Evolutionary conservation across 768 basidiomycete genomes (phyloP).

Genomic region (Ramaria sp.): DNA sequence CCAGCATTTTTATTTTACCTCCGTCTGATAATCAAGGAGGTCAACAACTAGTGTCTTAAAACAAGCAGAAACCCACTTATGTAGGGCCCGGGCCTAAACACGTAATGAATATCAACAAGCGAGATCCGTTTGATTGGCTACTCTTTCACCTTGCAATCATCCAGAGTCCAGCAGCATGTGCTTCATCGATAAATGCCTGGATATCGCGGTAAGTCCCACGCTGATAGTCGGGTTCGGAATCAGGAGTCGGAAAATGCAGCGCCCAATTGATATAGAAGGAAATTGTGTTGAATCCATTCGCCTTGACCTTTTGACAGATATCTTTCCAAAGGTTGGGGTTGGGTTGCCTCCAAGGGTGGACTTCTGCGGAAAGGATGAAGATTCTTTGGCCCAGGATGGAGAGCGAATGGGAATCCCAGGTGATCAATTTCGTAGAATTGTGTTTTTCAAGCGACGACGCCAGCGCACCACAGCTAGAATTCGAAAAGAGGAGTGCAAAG

Average conservation of each 20-base stretch:
- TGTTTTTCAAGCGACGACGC: slow-evolving; percentile 2
- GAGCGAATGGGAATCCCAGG: slow-evolving; percentile 51
- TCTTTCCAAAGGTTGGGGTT: slow-evolving; percentile 40
- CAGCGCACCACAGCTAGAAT: no score
- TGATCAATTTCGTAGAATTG: slow-evolving; percentile 37
- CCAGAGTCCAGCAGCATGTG: slow-evolving; percentile 41
- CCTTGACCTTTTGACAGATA: slow-evolving; percentile 50
- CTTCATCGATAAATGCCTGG: slow-evolving; percentile 41
- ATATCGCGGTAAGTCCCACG: slow-evolving; percentile 39
- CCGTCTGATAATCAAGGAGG: no score
- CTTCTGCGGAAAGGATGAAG: slow-evolving; percentile 51
- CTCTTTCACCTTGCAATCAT: slow-evolving; percentile 37
- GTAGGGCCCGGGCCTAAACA: slow-evolving; percentile 37
- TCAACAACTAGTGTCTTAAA: no score
- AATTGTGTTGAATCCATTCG: slow-evolving; percentile 51
- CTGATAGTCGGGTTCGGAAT: slow-evolving; percentile 38
- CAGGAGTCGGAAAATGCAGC: slow-evolving; percentile 36
- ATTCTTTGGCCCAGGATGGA: slow-evolving; percentile 45
- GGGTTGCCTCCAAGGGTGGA: slow-evolving; percentile 51
- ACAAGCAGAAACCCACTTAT: slow-evolving; percentile 34
- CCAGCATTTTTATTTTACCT: no score
- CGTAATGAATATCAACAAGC: not conserved
- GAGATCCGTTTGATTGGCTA: no score
- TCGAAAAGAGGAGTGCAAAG: no score
- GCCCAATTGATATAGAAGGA: slow-evolving; percentile 55